phyloP scores from a whole-genome alignment of 345 rosid species.

The Crucihimalaya himalaica region DNA sequence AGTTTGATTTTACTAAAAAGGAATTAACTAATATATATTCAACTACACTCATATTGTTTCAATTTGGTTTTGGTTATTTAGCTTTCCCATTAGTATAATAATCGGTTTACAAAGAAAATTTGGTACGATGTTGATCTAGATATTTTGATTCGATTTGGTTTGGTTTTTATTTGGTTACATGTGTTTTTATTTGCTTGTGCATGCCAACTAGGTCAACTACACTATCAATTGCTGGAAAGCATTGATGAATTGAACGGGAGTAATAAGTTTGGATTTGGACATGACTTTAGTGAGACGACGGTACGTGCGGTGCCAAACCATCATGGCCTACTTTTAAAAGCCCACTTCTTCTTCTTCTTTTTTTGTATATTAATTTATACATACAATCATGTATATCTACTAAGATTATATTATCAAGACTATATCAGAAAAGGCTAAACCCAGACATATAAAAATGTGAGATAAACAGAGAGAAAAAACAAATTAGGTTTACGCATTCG shows the following conservation, averaged over 20 bases:
- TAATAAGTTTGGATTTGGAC: slow-evolving; percentile 27
- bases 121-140: not conserved
- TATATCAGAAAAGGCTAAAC: no score
- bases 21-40: not conserved
- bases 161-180: not conserved
- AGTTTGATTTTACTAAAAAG: not conserved
- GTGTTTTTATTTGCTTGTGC: not conserved
- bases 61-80: not conserved
- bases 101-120: not conserved
- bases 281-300: slow-evolving; percentile 33
- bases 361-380: not conserved
- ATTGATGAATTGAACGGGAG: slow-evolving; percentile 7
- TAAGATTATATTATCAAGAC: not conserved
- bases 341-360: slow-evolving; percentile 18
- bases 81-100: not conserved
- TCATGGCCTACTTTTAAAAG: slow-evolving; percentile 30
- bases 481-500: no score
- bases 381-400: not conserved
- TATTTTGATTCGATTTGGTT: not conserved
- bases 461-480: no score
- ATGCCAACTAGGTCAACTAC: slow-evolving; percentile 1
- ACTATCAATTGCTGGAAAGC: not conserved
- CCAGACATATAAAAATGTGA: no score
- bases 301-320: slow-evolving; percentile 40
- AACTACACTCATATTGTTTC: not conserved